Percentiles rank a stretch among this genome's conserved stretches.
These are phyloP conservation scores for Saccharomycopsis babjevae DNA, from an alignment of 805 yeast species.

Conservation along the genomic window DNA sequence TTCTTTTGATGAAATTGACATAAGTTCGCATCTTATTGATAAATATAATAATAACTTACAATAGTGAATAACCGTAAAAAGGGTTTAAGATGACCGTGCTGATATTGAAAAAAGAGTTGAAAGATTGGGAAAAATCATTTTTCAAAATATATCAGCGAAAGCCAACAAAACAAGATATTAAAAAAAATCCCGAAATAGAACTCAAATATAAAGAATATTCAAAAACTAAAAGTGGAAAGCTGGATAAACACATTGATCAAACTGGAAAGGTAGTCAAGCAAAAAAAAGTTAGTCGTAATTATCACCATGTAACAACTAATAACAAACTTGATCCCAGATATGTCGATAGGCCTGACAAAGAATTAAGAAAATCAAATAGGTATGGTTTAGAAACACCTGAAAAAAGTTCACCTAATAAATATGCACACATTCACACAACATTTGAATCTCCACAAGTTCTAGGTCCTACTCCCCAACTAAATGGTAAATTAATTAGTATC, in stretches of 20 bases:
- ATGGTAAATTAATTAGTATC: conserved; percentile 15
- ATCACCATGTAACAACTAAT: neutral
- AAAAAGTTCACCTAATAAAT: conserved; percentile 6
- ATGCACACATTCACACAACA: neutral
- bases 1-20: neutral
- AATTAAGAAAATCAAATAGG: neutral
- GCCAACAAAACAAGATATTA: conserved; percentile 17
- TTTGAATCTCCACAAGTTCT: neutral
- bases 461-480: conserved; percentile 18
- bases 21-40: neutral
- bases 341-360: neutral
- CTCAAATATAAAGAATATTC: conserved; percentile 13
- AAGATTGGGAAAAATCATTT: conserved; percentile 16
- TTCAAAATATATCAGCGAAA: conserved; percentile 6
- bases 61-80: neutral
- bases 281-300: neutral
- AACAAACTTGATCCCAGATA: neutral
- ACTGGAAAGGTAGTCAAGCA: neutral
- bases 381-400: conserved; percentile 8
- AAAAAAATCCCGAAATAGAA: conserved; percentile 10
- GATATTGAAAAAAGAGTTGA: conserved; percentile 7
- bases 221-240: neutral
- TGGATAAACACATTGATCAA: neutral
- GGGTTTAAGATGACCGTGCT: neutral
- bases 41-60: neutral